Base-by-base conservation (phyloP, 1,139 yeast species). In the Hansenula lynferdii region DNA sequence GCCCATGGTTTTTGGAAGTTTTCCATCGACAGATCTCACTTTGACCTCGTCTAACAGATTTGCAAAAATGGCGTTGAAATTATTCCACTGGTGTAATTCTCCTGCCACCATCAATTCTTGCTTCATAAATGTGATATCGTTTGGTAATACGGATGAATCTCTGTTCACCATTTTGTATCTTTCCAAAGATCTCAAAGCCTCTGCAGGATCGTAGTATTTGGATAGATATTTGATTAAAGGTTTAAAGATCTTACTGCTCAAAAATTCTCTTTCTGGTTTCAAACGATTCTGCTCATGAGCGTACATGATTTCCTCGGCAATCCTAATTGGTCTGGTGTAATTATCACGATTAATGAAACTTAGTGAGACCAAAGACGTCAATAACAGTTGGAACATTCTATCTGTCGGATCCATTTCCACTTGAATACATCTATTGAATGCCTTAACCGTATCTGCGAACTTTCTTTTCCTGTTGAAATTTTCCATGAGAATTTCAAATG, bases 381-480 rank as follows among this genome's bases (percentile, higher is more conserved):
- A 60, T 40, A 75, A 49, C 44, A 57, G 62, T 26, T 59, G 60
- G 41, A 75, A 69, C 0, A 75, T 60, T 16, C 55, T 54, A 0
- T 75, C 57, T 9, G 65, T 56, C 3, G 69, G 51, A 1, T 55
- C 49, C 6, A 67, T 48, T 8, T 64, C 57, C 8, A 51, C 49
- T 5, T 57, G 55, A 3, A 64, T 65, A 70, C 75, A 67, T 34
- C 62, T 58, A 31, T 67, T 58, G 50, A 72, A 76, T 3, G 70
- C 40, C 6, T 41, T 35, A 8, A 60, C 34, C 0, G 60, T 47
- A 6, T 54, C 58, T 2, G 50, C 54, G 55, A 22, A 55, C 41
- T 27, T 55, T 51, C 35, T 48, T 35, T 19, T 4, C 6, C 11
- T 8, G 3, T 21, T 16, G 11, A 28, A 34, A 11, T 19, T 6